A percentile compares a stretch with the other conserved stretches of the same genome.
Conservation (phyloP, 2,329 filamentous ascomycete species). For the Aspergillus sp. region DNA sequence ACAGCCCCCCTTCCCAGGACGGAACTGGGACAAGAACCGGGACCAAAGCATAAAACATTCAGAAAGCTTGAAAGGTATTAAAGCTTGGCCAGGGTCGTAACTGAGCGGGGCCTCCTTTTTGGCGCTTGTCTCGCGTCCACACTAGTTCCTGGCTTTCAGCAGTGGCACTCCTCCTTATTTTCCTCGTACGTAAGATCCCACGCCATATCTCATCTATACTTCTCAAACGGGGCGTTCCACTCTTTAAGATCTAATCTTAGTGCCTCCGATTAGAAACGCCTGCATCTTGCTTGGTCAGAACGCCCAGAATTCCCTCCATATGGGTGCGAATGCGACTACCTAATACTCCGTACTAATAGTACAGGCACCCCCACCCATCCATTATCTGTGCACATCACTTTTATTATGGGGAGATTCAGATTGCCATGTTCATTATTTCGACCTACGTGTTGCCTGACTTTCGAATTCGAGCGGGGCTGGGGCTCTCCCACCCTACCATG, state of each 20-base stretch:
- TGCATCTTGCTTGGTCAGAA: constrained; percentile 3
- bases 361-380: too few relatives aligned
- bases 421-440: too few relatives aligned
- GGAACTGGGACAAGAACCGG: not conserved
- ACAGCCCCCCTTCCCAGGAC: not conserved
- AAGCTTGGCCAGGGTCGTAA: not conserved
- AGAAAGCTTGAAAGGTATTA: not conserved
- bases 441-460: too few relatives aligned
- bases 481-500: too few relatives aligned
- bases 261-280: constrained; percentile 1
- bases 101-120: not conserved
- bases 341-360: too few relatives aligned
- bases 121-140: constrained; percentile 4
- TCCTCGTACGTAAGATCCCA: not conserved
- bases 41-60: not conserved
- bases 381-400: too few relatives aligned
- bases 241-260: too few relatives aligned
- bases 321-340: too few relatives aligned
- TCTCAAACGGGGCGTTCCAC: too few relatives aligned
- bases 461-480: too few relatives aligned
- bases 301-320: not conserved
- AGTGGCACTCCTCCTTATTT: not conserved
- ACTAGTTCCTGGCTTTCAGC: not conserved
- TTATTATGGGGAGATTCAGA: too few relatives aligned
- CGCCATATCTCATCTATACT: too few relatives aligned